Conservation (phyloP, 371 early-diverging fungal genomes). For the Coemansia sp. region DNA sequence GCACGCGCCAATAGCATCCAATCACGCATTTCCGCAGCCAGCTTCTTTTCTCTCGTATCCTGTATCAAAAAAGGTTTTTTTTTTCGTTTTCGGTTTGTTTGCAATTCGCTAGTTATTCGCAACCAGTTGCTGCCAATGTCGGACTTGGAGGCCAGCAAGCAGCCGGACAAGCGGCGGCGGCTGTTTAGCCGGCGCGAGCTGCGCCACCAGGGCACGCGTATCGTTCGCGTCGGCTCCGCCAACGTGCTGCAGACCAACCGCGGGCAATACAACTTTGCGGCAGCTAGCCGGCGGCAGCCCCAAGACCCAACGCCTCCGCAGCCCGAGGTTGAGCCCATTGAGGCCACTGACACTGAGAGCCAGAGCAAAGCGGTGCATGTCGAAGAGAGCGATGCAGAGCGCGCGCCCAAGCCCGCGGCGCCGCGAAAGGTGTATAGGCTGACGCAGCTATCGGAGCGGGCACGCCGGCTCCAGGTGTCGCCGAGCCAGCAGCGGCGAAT, state of each 20-base stretch:
- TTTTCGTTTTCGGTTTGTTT: not conserved
- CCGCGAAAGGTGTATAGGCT: slow-evolving; percentile 10
- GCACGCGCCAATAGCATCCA: not conserved
- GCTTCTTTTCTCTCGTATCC: not conserved
- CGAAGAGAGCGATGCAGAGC: not conserved
- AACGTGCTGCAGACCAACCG: slow-evolving; percentile 23
- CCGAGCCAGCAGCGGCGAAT: slow-evolving; percentile 11
- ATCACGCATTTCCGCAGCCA: slow-evolving; percentile 1
- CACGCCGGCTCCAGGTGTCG: slow-evolving; percentile 20
- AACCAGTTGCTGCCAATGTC: too few species aligned
- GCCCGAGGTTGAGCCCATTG: slow-evolving; percentile 4
- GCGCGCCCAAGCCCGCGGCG: not conserved
- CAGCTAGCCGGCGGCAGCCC: not conserved
- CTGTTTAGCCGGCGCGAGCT: slow-evolving; percentile 40
- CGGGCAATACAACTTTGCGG: slow-evolving; percentile 19
- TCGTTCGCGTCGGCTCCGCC: slow-evolving; percentile 33
- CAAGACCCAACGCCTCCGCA: not conserved
- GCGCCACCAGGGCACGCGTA: slow-evolving; percentile 24
- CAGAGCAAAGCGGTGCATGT: not conserved
- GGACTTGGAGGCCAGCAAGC: not conserved
- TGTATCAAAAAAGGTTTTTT: not conserved
- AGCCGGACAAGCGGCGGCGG: slow-evolving; percentile 20
- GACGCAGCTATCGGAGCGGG: slow-evolving; percentile 18
- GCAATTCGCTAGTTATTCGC: too few species aligned
- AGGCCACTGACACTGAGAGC: not conserved